Evolutionary conservation across 768 basidiomycete species (phyloP).

Genomic region (Naganishia vaughanmartiniae): DNA sequence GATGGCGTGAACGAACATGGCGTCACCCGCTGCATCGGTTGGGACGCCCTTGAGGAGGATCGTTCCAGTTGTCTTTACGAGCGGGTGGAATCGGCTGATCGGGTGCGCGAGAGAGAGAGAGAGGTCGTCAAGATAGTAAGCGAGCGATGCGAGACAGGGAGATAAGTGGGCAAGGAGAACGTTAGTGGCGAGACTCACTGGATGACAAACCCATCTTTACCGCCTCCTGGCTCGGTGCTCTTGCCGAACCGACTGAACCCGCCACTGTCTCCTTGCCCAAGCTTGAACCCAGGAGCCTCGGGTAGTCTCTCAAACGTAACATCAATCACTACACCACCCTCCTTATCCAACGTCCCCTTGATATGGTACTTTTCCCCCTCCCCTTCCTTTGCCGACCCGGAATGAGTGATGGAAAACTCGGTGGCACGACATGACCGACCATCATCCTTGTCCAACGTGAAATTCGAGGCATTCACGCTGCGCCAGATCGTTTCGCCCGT

Average conservation of each 20-base stretch:
- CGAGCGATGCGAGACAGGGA: neutral
- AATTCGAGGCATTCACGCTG: slow-evolving; percentile 64
- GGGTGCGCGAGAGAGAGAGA: neutral
- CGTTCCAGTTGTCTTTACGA: slow-evolving; percentile 63
- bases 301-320: slow-evolving; percentile 70
- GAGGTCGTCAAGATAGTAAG: neutral
- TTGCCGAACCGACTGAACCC: slow-evolving; percentile 58
- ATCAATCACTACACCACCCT: slow-evolving; percentile 36
- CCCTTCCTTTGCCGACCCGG: slow-evolving; percentile 56
- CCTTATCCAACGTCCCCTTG: slow-evolving; percentile 67
- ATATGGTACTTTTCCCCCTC: slow-evolving; percentile 71
- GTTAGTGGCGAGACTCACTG: slow-evolving; percentile 55
- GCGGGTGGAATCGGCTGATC: slow-evolving; percentile 79
- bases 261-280: slow-evolving; percentile 81
- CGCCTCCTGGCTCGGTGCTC: slow-evolving; percentile 38
- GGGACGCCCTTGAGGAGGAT: slow-evolving; percentile 66
- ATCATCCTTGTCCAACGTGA: slow-evolving; percentile 39
- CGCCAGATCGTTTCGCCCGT: slow-evolving; percentile 77
- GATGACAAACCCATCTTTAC: slow-evolving; percentile 62
- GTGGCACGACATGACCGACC: slow-evolving; percentile 43
- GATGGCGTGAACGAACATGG: slow-evolving; percentile 88
- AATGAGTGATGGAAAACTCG: slow-evolving; percentile 50
- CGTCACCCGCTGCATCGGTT: slow-evolving; percentile 49
- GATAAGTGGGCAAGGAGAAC: neutral
- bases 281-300: slow-evolving; percentile 78